phyloP scores from a whole-genome alignment of 2,329 filamentous ascomycete species.

The Myrmaecium sp. region DNA sequence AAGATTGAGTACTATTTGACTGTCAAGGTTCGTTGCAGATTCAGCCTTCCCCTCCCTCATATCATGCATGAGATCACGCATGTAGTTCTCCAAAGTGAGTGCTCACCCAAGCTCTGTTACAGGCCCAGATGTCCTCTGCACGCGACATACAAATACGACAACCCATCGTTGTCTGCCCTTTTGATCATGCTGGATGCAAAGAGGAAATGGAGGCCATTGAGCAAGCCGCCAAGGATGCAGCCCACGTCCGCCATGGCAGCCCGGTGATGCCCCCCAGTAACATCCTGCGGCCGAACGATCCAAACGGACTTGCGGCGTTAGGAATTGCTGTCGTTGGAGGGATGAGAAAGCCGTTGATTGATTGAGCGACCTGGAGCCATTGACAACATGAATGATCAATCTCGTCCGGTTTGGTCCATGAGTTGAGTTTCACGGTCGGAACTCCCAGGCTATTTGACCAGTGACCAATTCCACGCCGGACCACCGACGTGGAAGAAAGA shows the following conservation, averaged over 20 bases:
- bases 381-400: no score
- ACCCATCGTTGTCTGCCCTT: slow-evolving; percentile 87
- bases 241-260: slow-evolving; percentile 72
- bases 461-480: no score
- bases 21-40: slow-evolving; percentile 54
- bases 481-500: no score
- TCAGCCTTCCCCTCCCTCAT: neutral
- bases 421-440: no score
- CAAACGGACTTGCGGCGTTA: slow-evolving; percentile 39
- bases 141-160: slow-evolving; percentile 79
- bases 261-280: slow-evolving; percentile 78
- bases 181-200: slow-evolving; percentile 90
- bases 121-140: slow-evolving; percentile 79
- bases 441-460: no score
- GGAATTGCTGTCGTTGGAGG: slow-evolving; percentile 47
- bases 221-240: slow-evolving; percentile 83
- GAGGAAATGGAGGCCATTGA: slow-evolving; percentile 98
- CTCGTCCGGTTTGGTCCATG: no score
- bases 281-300: slow-evolving; percentile 67
- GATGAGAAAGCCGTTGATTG: slow-evolving; percentile 45
- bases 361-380: no score
- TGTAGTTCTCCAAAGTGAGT: slow-evolving; percentile 6
- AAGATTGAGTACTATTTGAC: slow-evolving; percentile 96
- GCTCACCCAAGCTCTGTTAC: slow-evolving; percentile 6
- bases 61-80: neutral